Conservation (phyloP, 208 protist genomes). For the Leishmania turanica region DNA sequence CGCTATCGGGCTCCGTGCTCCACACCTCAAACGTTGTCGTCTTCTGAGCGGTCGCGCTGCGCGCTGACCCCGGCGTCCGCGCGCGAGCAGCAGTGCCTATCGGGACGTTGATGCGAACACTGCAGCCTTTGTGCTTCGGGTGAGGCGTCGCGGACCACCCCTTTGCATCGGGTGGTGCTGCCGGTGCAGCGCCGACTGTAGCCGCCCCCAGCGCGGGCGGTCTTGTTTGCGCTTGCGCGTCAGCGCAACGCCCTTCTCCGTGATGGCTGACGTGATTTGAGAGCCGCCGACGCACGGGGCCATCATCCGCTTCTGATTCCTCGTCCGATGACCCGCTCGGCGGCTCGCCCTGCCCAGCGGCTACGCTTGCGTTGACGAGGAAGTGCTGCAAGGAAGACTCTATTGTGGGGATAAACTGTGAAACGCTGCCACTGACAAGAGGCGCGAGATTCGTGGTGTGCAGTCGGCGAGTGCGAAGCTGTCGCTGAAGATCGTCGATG, state of each 20-base stretch:
- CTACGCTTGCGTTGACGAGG: not conserved
- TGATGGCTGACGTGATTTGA: not conserved
- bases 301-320: not conserved
- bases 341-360: not conserved
- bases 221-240: not conserved
- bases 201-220: not conserved
- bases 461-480: slow-evolving; percentile 23
- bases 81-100: not conserved
- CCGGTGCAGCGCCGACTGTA: not conserved
- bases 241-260: not conserved
- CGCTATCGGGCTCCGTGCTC: slow-evolving; percentile 26
- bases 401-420: slow-evolving; percentile 8
- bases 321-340: not conserved
- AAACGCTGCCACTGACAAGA: not conserved
- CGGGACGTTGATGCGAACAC: slow-evolving; percentile 12
- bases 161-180: not conserved
- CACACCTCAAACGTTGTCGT: slow-evolving; percentile 8
- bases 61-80: not conserved
- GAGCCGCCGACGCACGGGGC: not conserved
- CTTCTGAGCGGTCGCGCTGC: slow-evolving; percentile 1
- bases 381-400: slow-evolving; percentile 28
- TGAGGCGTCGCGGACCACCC: not conserved
- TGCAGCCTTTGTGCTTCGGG: slow-evolving; percentile 7
- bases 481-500: slow-evolving; percentile 43
- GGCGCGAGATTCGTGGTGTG: not conserved